These are phyloP conservation scores for Kluyveromyces starmeri DNA, from an alignment of 805 yeast species.

Conservation along the genomic window DNA sequence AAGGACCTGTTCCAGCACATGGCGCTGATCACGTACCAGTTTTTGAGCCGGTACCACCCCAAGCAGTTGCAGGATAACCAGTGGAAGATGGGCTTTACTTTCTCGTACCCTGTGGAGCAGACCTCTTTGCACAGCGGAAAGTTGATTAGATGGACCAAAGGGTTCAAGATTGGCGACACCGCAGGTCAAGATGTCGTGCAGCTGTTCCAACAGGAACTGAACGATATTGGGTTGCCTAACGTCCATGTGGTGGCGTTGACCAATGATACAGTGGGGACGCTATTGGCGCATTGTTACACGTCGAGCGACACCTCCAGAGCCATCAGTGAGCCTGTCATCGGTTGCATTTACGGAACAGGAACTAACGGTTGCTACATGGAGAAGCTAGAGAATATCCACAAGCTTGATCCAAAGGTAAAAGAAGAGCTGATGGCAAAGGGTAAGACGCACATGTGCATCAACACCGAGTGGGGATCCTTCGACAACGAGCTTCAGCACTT, in stretches of 20 bases:
- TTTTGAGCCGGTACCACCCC: slow-evolving; percentile 58
- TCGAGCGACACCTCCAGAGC: slow-evolving; percentile 45
- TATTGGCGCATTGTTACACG: slow-evolving; percentile 78
- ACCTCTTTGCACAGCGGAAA: slow-evolving; percentile 70
- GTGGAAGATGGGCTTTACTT: slow-evolving; percentile 84
- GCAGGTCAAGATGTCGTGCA: slow-evolving; percentile 77
- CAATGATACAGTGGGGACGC: slow-evolving; percentile 93
- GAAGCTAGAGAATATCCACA: slow-evolving; percentile 59
- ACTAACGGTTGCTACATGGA: slow-evolving; percentile 95
- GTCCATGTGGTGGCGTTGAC: slow-evolving; percentile 80
- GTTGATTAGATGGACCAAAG: slow-evolving; percentile 93
- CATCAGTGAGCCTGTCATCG: slow-evolving; percentile 70
- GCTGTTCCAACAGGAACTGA: slow-evolving; percentile 61
- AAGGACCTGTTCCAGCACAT: slow-evolving; percentile 65
- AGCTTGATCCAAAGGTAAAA: slow-evolving; percentile 46
- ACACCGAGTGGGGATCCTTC: slow-evolving; percentile 98
- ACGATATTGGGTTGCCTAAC: slow-evolving; percentile 43
- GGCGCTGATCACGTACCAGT: slow-evolving; percentile 59
- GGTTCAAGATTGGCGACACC: slow-evolving; percentile 78
- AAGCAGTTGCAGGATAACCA: slow-evolving; percentile 30
- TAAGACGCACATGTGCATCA: slow-evolving; percentile 69
- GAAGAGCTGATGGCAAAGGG: slow-evolving; percentile 35
- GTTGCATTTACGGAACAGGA: slow-evolving; percentile 95
- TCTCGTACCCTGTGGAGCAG: slow-evolving; percentile 88
- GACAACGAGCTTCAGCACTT: slow-evolving; percentile 71